Evolutionary conservation across 805 yeast genomes (phyloP), one percentile per base, ranked within the genome.

Genomic region (Lipomyces yamanashiensis): DNA sequence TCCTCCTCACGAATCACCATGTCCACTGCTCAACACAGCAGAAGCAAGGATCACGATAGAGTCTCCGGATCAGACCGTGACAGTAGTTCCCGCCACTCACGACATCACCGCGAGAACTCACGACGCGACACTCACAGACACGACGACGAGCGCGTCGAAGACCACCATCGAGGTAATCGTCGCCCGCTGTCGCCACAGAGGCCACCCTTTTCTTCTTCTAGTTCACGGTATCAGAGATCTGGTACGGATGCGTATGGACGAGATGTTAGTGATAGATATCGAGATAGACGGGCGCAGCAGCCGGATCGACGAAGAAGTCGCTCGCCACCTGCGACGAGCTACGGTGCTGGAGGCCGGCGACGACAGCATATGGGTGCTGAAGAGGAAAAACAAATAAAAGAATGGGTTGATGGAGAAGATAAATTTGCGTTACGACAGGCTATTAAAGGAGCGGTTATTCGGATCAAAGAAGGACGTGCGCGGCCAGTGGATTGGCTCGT

Each of bases 341-440:
- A 33, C 19, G 39, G 43, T 43, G 36, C 17, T 19, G 43, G 28
- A 28, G 28, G 40, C 15, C 61, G 61, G 9, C 49, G 48, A 0
- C 39, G 39, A 19, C 61, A 52, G 37, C 39, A 34, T 4, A 62
- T 58, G 56, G 49, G 62, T 47, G 47, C 51, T 1, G 66, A 58
- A n/a, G 66, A 62, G 37, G 62, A 58, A 49, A 37, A 43, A 10
- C 64, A 61, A 39, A 40, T 61, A 8, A 52, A 34, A 21, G 63
- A 66, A 49, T 74, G 77, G 76, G 65, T 69, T 19, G 69, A 64
- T 1, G 70, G 67, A 2, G 77, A 75, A 56, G 74, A 73, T 23
- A 66, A 63, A 50, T 75, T 75, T 60, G 68, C 71, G 21, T 54
- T 72, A 41, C 61, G 63, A 54, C 77, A 75, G 60, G 70, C 63